Evolutionary conservation across 495 filamentous ascomycete species (phyloP), one percentile per base, ranked within the genome.

Genomic region (Hyaloscypha variabilis): DNA sequence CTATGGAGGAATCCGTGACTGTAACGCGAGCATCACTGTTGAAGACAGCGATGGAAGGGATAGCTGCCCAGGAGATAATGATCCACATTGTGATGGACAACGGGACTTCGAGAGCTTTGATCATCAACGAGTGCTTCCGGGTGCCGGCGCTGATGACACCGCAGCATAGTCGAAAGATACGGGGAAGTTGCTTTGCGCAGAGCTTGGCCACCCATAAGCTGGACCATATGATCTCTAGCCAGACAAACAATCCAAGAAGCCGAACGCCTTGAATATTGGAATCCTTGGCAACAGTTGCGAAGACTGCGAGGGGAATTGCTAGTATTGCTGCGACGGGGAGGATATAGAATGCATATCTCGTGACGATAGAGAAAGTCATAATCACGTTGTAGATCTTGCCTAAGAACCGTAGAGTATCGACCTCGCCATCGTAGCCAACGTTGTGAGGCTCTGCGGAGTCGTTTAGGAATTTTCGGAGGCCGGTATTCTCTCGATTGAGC

Each of bases 141-240:
- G 63, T 70, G 6, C 69, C 69, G 10, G 69, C 51, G 31, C 69
- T 72, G 61, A 75, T 63, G 39, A 72, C 25, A 6, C 71, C 72
- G 39, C 58, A 66, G 17, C 66, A 56, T 17, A 63, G 36, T 36
- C 68, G 63, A 57, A 73, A 73, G 19, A 70, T 26, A 29, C 57
- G 34, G 6, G 72, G 72, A 13, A 73, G 23, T 28, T 24, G 21
- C 8, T 66, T 54, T 1, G 72, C 66, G 13, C 65, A 39, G 21
- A 73, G 65, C 58, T 71, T 73, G 28, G 58, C 62, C 8, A 67
- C 34, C 72, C 72, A 74, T 5, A 74, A 58, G n/a, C 36, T 58
- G 23, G 65, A 59, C 72, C 71, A 74, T 21, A 73, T 54, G 30
- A 69, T 57, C 59, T 71, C 63, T 28, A 74, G 56, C 72, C 71